These are phyloP conservation scores for Leptographium galeiforme DNA, from an alignment of 2,329 filamentous ascomycete species.

Conservation along the genomic window DNA sequence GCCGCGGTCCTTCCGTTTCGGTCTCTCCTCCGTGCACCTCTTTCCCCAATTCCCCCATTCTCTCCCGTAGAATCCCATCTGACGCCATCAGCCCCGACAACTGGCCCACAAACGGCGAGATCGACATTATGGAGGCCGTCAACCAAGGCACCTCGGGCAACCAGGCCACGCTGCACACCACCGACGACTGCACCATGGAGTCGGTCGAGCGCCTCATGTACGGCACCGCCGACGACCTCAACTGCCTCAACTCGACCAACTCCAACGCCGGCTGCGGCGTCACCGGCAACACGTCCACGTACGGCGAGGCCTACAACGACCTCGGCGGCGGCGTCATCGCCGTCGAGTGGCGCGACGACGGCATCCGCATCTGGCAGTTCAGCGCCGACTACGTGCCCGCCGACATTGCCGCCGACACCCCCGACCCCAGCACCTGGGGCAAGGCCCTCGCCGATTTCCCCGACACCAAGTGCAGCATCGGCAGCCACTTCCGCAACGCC, in stretches of 20 bases:
- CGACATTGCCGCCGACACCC: conserved; percentile 35
- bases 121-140: conserved; percentile 31
- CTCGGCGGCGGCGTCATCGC: conserved; percentile 45
- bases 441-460: conserved; percentile 52
- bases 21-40: background rate
- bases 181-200: conserved; percentile 33
- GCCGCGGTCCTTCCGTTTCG: background rate
- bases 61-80: background rate
- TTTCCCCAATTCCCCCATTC: background rate
- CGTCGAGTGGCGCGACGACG: conserved; percentile 45
- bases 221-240: conserved; percentile 25
- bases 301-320: conserved; percentile 37
- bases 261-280: conserved; percentile 47
- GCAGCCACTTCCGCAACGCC: conserved; percentile 47
- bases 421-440: conserved; percentile 50
- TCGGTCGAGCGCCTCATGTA: conserved; percentile 39
- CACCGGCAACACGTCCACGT: conserved; percentile 26
- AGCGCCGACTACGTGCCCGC: conserved; percentile 29
- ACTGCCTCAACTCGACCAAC: conserved; percentile 32
- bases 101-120: conserved; percentile 30
- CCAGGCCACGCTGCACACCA: conserved; percentile 47
- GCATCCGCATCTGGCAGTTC: conserved; percentile 53
- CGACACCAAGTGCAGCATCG: conserved; percentile 45
- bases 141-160: conserved; percentile 36
- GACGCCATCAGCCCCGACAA: conserved; percentile 36